Evolutionary conservation across 73 alveolate species (phyloP).

Genomic region (Breviolum minutum): DNA sequence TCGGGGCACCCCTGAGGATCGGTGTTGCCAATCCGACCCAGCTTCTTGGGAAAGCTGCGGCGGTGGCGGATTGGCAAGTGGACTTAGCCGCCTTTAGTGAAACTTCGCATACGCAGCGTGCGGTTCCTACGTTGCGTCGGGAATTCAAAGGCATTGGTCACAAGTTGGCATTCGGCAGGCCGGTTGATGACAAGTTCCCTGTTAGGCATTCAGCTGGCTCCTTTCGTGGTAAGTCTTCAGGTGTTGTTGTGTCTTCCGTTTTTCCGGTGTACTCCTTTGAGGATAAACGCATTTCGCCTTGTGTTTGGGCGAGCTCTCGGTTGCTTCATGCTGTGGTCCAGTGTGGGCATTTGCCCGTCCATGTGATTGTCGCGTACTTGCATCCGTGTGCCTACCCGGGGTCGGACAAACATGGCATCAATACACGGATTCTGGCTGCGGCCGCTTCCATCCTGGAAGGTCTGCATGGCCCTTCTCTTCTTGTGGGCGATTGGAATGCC

Average conservation of each 20-base stretch:
- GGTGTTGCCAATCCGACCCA: not conserved
- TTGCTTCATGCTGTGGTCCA: not conserved
- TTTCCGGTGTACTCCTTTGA: not conserved
- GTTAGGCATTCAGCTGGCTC: not conserved
- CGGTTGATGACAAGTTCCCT: not conserved
- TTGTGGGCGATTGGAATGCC: not conserved
- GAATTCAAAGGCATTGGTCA: not conserved
- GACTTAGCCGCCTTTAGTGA: not conserved
- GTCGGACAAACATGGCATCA: not conserved
- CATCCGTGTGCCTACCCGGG: not conserved
- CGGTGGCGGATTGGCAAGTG: not conserved
- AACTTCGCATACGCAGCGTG: not conserved
- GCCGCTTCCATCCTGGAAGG: not conserved
- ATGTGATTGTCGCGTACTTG: not conserved
- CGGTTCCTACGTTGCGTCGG: not conserved
- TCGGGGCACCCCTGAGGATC: slow-evolving; percentile 4
- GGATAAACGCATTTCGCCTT: too few relatives aligned
- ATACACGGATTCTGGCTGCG: not conserved
- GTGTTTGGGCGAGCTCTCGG: not conserved
- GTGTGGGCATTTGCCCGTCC: not conserved
- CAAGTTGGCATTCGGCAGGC: not conserved
- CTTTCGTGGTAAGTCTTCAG: not conserved
- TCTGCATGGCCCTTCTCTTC: not conserved
- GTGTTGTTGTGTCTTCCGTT: not conserved
- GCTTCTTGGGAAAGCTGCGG: not conserved